Conservation (phyloP, 495 filamentous ascomycete genomes). For the Rhypophila decipiens region DNA sequence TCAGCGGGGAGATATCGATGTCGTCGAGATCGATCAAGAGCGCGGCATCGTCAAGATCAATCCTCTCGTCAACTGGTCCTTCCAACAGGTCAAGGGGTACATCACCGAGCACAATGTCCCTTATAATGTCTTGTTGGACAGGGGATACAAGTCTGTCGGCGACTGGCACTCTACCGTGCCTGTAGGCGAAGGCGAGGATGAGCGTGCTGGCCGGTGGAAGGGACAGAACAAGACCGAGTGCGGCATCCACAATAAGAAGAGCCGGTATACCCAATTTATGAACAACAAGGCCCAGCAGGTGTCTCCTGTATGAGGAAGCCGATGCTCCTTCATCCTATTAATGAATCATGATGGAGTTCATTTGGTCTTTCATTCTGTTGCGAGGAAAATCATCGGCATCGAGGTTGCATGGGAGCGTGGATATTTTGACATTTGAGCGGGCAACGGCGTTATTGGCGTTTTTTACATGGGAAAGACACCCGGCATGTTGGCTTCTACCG, state of each 20-base stretch:
- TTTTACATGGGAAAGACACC: too few species aligned
- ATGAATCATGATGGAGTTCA: neutral
- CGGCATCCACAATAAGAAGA: slow-evolving; percentile 94
- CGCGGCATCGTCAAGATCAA: slow-evolving; percentile 92
- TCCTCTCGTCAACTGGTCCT: slow-evolving; percentile 94
- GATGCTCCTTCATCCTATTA: neutral
- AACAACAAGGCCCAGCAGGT: slow-evolving; percentile 43
- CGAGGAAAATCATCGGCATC: neutral
- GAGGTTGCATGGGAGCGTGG: neutral
- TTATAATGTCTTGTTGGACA: slow-evolving; percentile 86
- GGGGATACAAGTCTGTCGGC: slow-evolving; percentile 92
- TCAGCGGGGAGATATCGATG: slow-evolving; percentile 78
- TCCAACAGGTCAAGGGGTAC: slow-evolving; percentile 82
- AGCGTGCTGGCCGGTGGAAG: slow-evolving; percentile 96
- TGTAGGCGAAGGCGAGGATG: slow-evolving; percentile 84
- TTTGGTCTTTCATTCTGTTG: neutral
- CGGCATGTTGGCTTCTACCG: too few species aligned
- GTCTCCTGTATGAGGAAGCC: neutral
- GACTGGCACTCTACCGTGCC: slow-evolving; percentile 97
- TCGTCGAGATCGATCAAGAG: slow-evolving; percentile 88
- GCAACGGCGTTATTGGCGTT: too few species aligned
- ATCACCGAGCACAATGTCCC: slow-evolving; percentile 80
- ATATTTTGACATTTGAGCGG: too few species aligned
- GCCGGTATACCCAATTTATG: slow-evolving; percentile 81
- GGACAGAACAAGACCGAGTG: slow-evolving; percentile 93